A percentile compares a stretch with the other conserved stretches of the same genome.
phyloP scores from a whole-genome alignment of 1,284 basidiomycete species.

The Pseudozyma pruni region DNA sequence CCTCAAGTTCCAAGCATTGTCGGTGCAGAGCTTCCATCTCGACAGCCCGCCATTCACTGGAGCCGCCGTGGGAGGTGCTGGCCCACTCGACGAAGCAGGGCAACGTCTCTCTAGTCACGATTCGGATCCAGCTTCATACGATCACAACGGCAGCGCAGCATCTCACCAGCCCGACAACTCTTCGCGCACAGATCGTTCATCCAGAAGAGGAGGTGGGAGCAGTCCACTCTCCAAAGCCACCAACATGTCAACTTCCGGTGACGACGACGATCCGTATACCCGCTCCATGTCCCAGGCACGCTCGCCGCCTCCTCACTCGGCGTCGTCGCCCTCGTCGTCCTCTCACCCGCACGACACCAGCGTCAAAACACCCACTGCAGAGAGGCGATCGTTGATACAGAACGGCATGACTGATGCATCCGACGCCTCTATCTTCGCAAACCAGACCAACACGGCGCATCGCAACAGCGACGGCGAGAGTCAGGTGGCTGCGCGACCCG shows the following conservation, averaged over 20 bases:
- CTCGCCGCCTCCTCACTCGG: slow-evolving; percentile 7
- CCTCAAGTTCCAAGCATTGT: slow-evolving; percentile 63
- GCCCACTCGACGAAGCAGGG: slow-evolving; percentile 50
- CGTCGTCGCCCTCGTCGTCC: neutral
- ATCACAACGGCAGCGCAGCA: slow-evolving; percentile 3
- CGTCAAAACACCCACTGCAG: slow-evolving; percentile 25
- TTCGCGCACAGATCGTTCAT: slow-evolving; percentile 4
- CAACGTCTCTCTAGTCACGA: slow-evolving; percentile 25
- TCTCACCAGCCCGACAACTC: slow-evolving; percentile 17
- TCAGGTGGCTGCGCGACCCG: neutral
- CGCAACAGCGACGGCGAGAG: neutral
- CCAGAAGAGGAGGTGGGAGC: slow-evolving; percentile 15
- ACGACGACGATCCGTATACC: slow-evolving; percentile 36
- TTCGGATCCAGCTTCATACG: slow-evolving; percentile 19
- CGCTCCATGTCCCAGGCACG: slow-evolving; percentile 37
- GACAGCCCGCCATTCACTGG: slow-evolving; percentile 67
- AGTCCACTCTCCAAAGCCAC: slow-evolving; percentile 28
- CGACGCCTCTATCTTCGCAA: neutral
- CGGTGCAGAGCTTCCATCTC: slow-evolving; percentile 64
- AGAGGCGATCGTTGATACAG: slow-evolving; percentile 20
- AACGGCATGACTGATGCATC: slow-evolving; percentile 19
- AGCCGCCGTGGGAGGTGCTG: slow-evolving; percentile 54
- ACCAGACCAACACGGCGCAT: neutral
- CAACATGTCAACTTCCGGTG: neutral
- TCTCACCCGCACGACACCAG: slow-evolving; percentile 18